Evolutionary conservation across 1,139 yeast genomes (phyloP), one percentile per base, ranked within the genome.

Genomic region (Groenewaldozyma sp.): DNA sequence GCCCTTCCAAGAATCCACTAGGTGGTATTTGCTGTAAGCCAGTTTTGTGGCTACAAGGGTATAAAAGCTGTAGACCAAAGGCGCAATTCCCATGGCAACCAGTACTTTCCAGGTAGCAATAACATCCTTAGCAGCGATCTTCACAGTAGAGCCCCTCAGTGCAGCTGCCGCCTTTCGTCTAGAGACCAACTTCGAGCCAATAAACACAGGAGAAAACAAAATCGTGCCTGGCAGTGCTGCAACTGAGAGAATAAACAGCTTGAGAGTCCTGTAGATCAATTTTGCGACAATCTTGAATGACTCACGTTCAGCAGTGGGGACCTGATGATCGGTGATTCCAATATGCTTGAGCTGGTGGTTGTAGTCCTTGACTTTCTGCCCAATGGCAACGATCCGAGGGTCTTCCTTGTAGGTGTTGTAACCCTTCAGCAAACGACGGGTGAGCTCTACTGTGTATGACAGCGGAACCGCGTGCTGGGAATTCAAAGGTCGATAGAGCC

Each of bases 51-150:
- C 82, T 31, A 83, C 49, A 4, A 78, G 55, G 0, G 96, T 87
- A 60, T 91, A 91, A 45, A 82, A 68, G 35, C 78, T 74, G 63
- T 88, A 91, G 28, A 91, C 67, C 28, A 86, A 60, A 1, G 98
- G 98, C 0, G 96, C 93, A 44, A 84, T 67, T 5, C 91, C 94
- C 75, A 91, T 73, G 28, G 91, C 78, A 34, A 91, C 88, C 49
- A 91, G 68, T 34, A 91, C 78, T 60, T 91, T 91, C 98, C 98
- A 87, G 1, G 96, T 87, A 1, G 96, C 95, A 44, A 87, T 71
- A 21, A 91, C 96, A 60, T 91, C 98, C 44, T 80, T 79, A 20
- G 95, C 98, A 53, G 78, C 76, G 47, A 91, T 80, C 59, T 91
- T 91, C 26, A 91, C 98, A 1, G 86, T 73, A 0, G 96, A 86